These are phyloP conservation scores for Aspergillus candidus DNA, from an alignment of 2,329 filamentous ascomycete species.

Conservation along the genomic window DNA sequence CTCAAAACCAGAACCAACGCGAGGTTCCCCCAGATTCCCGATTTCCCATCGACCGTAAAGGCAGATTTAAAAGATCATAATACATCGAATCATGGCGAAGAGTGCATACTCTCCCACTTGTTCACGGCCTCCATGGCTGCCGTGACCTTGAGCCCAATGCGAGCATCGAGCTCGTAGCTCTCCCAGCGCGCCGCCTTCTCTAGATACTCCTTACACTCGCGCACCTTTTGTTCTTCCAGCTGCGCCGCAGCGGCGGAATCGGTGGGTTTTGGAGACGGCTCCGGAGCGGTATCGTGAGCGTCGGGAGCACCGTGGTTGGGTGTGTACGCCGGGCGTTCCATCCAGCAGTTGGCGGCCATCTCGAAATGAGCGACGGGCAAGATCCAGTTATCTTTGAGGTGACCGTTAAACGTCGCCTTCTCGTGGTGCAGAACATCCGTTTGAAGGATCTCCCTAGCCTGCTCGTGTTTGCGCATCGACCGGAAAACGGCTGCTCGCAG, in stretches of 20 bases:
- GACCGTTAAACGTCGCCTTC: conserved; percentile 47
- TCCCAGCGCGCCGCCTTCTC: conserved; percentile 56
- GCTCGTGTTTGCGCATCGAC: conserved; percentile 54
- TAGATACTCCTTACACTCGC: conserved; percentile 51
- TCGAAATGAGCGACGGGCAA: conserved; percentile 80
- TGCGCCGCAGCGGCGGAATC: conserved; percentile 3
- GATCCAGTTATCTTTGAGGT: conserved; percentile 51
- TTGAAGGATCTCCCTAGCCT: conserved; percentile 61
- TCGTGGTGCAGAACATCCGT: conserved; percentile 58
- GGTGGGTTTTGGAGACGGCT: neutral
- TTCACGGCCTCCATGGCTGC: conserved; percentile 40
- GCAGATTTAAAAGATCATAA: conserved; percentile 8
- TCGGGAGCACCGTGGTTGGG: conserved; percentile 24
- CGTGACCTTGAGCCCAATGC: conserved; percentile 46
- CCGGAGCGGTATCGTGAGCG: neutral
- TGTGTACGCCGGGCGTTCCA: conserved; percentile 47
- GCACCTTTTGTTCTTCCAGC: conserved; percentile 38
- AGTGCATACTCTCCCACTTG: conserved; percentile 36
- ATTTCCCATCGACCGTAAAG: no score
- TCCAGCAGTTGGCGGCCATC: conserved; percentile 75
- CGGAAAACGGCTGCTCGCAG: conserved; percentile 61
- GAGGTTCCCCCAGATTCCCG: no score
- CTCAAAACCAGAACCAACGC: no score
- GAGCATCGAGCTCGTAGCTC: conserved; percentile 56
- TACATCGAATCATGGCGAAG: conserved; percentile 10